Evolutionary conservation across 495 filamentous ascomycete genomes (phyloP).

Genomic region (Xylaria scruposa): DNA sequence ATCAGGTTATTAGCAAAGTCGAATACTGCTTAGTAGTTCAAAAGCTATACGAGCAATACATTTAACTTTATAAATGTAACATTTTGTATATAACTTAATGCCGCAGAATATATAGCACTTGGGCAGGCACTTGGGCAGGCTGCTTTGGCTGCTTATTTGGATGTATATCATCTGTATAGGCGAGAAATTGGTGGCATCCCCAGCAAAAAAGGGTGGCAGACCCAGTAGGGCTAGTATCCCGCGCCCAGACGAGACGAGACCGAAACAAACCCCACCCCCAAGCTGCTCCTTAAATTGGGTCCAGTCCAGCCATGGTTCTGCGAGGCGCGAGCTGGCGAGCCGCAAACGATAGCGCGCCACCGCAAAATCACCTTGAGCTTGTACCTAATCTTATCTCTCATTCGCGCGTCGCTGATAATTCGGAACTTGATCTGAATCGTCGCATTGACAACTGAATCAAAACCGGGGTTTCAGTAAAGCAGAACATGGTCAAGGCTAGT

Average conservation of each 20-base stretch:
- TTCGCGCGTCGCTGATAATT: not conserved
- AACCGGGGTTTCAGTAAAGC: not conserved
- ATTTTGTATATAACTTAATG: too few species aligned
- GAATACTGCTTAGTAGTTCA: too few species aligned
- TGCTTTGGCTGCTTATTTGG: too few species aligned
- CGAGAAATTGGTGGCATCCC: too few species aligned
- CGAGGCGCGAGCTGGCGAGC: slow-evolving; percentile 16
- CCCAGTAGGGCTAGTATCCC: too few species aligned
- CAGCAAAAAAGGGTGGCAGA: too few species aligned
- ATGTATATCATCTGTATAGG: too few species aligned
- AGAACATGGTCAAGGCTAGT: not conserved
- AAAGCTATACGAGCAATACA: too few species aligned
- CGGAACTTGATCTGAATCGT: not conserved
- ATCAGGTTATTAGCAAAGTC: too few species aligned
- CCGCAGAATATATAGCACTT: too few species aligned
- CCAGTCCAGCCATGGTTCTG: not conserved
- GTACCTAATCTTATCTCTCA: slow-evolving; percentile 6
- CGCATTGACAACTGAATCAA: slow-evolving; percentile 2
- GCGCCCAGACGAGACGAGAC: slow-evolving; percentile 16
- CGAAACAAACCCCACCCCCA: slow-evolving; percentile 10
- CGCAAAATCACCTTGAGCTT: not conserved
- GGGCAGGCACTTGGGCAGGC: too few species aligned
- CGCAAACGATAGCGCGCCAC: not conserved
- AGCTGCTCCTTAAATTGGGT: slow-evolving; percentile 4
- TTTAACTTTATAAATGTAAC: too few species aligned